Evolutionary conservation across 2,329 filamentous ascomycete genomes (phyloP).

Genomic region (Pleoardoris graminearum): DNA sequence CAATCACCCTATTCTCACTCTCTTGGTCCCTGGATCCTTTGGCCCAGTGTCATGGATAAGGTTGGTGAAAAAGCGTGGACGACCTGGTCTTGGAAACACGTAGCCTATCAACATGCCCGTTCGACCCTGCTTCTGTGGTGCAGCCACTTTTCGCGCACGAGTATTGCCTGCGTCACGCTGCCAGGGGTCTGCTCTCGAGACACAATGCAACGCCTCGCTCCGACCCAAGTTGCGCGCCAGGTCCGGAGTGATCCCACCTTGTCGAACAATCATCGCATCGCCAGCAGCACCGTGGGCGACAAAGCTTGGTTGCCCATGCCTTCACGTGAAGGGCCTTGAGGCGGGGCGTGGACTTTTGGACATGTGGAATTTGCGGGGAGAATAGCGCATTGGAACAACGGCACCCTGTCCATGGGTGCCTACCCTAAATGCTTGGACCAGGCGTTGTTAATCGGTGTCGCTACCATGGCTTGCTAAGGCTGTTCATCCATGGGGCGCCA

Average conservation of each 20-base stretch:
- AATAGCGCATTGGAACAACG: neutral
- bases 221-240: conserved; percentile 12
- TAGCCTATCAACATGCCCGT: conserved; percentile 17
- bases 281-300: conserved; percentile 7
- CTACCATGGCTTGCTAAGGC: conserved; percentile 7
- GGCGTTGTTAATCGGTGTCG: conserved; percentile 13
- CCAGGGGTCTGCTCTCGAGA: conserved; percentile 21
- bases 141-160: conserved; percentile 25
- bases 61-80: conserved; percentile 36
- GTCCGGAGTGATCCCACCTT: conserved; percentile 11
- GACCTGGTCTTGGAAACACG: conserved; percentile 20
- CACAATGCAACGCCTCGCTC: conserved; percentile 31
- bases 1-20: conserved; percentile 20
- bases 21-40: conserved; percentile 37
- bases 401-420: conserved; percentile 4
- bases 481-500: neutral
- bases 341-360: conserved; percentile 1
- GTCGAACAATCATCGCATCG: conserved; percentile 6
- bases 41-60: conserved; percentile 42
- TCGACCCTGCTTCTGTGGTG: conserved; percentile 24
- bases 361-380: conserved; percentile 22
- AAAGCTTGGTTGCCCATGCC: neutral
- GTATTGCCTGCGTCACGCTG: conserved; percentile 33
- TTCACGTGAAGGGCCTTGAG: conserved; percentile 12
- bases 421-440: conserved; percentile 14